Base-by-base conservation (phyloP, 2,329 filamentous ascomycete species). In the Beauveria asiatica region DNA sequence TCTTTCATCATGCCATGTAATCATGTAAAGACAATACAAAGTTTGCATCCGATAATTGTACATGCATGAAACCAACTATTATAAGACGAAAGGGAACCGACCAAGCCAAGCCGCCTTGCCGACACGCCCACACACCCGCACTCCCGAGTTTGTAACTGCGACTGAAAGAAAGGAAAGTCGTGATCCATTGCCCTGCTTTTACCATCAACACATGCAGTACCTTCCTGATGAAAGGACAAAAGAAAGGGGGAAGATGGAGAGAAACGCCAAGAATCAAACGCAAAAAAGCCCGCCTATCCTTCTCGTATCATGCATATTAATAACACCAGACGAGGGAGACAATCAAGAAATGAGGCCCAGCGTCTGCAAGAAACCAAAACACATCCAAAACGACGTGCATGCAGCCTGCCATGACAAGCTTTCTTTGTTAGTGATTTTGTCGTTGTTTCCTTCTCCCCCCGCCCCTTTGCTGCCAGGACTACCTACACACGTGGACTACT, bases 291-390 rank as follows among this genome's bases (percentile, higher is more conserved):
- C 3, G 3, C 30, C 30, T 33, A 13, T 33, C 13, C 30, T 13
- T 33, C 30, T 11, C 10, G 33, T 16, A 37, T 37, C 33, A 13
- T 37, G 33, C 33, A 37, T 37, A 37, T 6, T 37, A 37, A 37
- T 37, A 37, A 37, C 33, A 37, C 33, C 11, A 37, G 33, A 37
- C 11, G 33, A 37, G 33, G 33, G 33, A 37, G 33, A 37, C 33
- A 6, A 37, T 37, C 33, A 48, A 50, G 50, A 50, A 51, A 62
- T 13, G 60, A 51, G 42, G 60, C n/a, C 27, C 21, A 10, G n/a
- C 9, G 49, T 51, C 27, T 50, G 30, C 48, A 50, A 33, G 27
- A 17, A 50, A 51, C 49, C 30, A 51, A 39, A 37, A 51, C 30
- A 51, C 17, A 51, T 51, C 49, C 49, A 51, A 51, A 51, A 51